Evolutionary conservation across 345 rosid genomes (phyloP).

Genomic region (Angophora floribunda): DNA sequence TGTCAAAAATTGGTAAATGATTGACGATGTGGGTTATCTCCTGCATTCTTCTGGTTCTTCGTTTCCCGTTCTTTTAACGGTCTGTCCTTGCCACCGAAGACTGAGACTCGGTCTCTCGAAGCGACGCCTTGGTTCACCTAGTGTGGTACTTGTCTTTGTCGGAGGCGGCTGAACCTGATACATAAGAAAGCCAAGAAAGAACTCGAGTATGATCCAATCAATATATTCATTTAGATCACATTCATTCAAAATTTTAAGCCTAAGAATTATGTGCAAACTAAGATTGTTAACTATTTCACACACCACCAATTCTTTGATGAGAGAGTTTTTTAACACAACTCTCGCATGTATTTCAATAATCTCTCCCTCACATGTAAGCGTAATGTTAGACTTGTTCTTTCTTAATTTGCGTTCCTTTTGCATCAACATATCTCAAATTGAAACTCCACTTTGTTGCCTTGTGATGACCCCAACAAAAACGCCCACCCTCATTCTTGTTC

Average conservation of each 20-base stretch:
- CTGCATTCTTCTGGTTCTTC: not conserved
- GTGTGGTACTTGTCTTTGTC: not conserved
- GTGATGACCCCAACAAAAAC: not conserved
- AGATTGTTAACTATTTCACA: not conserved
- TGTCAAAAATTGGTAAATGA: not conserved
- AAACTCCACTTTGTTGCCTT: not conserved
- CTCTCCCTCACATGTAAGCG: fast-evolving
- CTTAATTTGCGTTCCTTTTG: fast-evolving
- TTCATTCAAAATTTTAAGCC: too few species aligned
- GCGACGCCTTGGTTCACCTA: not conserved
- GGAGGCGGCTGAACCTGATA: not conserved
- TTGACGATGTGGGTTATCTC: not conserved
- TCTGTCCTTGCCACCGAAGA: not conserved
- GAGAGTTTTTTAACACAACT: not conserved
- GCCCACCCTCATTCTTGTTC: not conserved
- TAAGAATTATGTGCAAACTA: not conserved
- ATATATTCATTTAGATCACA: too few species aligned
- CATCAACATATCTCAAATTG: not conserved
- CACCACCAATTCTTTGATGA: not conserved
- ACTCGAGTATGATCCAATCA: not conserved
- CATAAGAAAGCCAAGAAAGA: not conserved
- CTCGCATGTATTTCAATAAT: not conserved
- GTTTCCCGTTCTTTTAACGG: not conserved
- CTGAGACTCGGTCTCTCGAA: not conserved
- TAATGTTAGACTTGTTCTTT: fast-evolving